phyloP scores from a whole-genome alignment of 164 flowering plant genomes.

The Berberis vulgaris region DNA sequence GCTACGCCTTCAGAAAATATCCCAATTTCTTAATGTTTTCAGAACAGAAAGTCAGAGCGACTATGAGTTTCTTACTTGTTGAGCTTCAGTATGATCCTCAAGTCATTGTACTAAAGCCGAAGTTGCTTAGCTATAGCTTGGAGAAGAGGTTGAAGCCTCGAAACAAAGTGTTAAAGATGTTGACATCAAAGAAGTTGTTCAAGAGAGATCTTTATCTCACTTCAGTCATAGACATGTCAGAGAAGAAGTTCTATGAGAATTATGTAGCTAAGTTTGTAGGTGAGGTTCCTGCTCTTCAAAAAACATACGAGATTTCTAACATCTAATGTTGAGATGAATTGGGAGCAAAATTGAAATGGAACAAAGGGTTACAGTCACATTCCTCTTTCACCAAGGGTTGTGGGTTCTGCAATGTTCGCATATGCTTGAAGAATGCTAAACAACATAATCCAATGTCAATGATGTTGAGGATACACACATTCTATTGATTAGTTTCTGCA shows the following conservation, averaged over 20 bases:
- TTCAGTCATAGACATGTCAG: neutral
- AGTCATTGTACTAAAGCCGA: neutral
- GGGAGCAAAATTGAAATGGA: neutral
- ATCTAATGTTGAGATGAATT: neutral
- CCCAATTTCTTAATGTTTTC: neutral
- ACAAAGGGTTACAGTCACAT: neutral
- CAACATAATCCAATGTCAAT: too few species aligned
- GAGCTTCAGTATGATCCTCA: slow-evolving; percentile 1
- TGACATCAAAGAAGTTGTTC: neutral
- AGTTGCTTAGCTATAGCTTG: slow-evolving; percentile 1
- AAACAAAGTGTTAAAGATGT: neutral
- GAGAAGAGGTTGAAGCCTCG: slow-evolving; percentile 3
- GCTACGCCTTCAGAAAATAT: neutral
- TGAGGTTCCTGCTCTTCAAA: neutral
- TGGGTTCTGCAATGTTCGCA: too few species aligned
- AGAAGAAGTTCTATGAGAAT: neutral
- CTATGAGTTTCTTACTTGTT: neutral
- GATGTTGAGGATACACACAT: too few species aligned
- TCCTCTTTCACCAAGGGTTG: too few species aligned
- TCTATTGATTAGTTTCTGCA: too few species aligned
- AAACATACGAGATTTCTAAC: neutral
- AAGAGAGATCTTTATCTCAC: neutral
- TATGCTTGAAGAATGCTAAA: too few species aligned
- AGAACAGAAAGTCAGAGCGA: neutral
- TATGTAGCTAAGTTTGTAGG: neutral